These are phyloP conservation scores for Tricholoma sp. DNA, from an alignment of 768 basidiomycete species.

Conservation along the genomic window DNA sequence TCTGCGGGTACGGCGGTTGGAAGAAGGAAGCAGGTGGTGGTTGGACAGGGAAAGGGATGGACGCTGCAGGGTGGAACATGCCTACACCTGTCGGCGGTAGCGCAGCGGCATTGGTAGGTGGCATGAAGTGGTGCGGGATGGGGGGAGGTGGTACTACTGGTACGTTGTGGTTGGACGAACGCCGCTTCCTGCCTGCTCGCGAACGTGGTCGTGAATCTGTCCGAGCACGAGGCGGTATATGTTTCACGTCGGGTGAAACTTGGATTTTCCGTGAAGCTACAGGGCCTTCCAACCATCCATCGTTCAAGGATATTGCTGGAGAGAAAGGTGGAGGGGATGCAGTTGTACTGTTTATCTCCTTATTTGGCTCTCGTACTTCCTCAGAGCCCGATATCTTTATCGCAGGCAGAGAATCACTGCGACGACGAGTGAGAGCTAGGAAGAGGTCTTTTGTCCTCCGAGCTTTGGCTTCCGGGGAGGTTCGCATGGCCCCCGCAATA, in stretches of 20 bases:
- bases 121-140: slow-evolving; percentile 6
- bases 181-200: slow-evolving; percentile 11
- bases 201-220: slow-evolving; percentile 13
- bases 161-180: slow-evolving; percentile 13
- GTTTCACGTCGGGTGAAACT: neutral
- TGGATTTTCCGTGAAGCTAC: slow-evolving; percentile 9
- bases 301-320: slow-evolving; percentile 21
- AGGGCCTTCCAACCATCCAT: slow-evolving; percentile 38
- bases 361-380: slow-evolving; percentile 7
- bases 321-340: slow-evolving; percentile 23
- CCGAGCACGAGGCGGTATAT: slow-evolving; percentile 1
- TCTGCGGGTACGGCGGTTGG: slow-evolving; percentile 14
- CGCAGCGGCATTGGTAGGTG: slow-evolving; percentile 3
- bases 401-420: slow-evolving; percentile 35
- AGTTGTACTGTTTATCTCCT: slow-evolving; percentile 9
- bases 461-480: slow-evolving; percentile 26
- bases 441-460: slow-evolving; percentile 39
- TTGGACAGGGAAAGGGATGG: slow-evolving; percentile 8
- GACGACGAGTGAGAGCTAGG: slow-evolving; percentile 34
- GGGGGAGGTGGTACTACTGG: neutral
- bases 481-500: slow-evolving; percentile 19
- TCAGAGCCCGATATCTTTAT: slow-evolving; percentile 15
- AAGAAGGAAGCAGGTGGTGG: slow-evolving; percentile 11
- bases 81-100: neutral
- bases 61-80: slow-evolving; percentile 3